Evolutionary conservation across 1,284 basidiomycete species (phyloP).

Genomic region (Trichosporon sp.): DNA sequence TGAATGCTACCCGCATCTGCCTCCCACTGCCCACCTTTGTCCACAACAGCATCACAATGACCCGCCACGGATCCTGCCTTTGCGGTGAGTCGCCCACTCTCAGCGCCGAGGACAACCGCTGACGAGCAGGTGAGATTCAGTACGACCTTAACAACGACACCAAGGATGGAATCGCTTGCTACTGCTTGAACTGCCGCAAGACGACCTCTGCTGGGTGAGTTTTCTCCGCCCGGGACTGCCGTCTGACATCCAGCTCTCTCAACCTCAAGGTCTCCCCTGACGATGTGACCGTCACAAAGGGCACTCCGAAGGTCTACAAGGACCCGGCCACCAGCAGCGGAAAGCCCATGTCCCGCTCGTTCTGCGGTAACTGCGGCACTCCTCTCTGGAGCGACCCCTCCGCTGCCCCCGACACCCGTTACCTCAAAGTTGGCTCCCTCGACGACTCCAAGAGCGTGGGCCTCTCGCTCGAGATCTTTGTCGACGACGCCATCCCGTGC

Average conservation of each 20-base stretch:
- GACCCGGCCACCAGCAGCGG: constrained; percentile 9
- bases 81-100: background rate
- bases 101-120: background rate
- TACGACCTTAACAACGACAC: constrained; percentile 9
- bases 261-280: constrained; percentile 6
- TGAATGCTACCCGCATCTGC: background rate
- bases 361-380: constrained; percentile 16
- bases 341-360: constrained; percentile 13
- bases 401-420: background rate
- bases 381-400: constrained; percentile 14
- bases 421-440: constrained; percentile 10
- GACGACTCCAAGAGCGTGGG: background rate
- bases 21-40: background rate
- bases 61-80: background rate
- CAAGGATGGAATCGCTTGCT: constrained; percentile 7
- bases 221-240: background rate
- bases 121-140: constrained; percentile 4
- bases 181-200: constrained; percentile 12
- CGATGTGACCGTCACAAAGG: constrained; percentile 11
- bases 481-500: background rate
- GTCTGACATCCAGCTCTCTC: constrained; percentile 12
- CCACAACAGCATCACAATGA: background rate
- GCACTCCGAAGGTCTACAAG: constrained; percentile 9
- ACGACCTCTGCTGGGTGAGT: constrained; percentile 5
- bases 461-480: background rate